These are phyloP conservation scores for Nematocida ausubeli DNA, from an alignment of 371 early-diverging fungal species.

Conservation along the genomic window DNA sequence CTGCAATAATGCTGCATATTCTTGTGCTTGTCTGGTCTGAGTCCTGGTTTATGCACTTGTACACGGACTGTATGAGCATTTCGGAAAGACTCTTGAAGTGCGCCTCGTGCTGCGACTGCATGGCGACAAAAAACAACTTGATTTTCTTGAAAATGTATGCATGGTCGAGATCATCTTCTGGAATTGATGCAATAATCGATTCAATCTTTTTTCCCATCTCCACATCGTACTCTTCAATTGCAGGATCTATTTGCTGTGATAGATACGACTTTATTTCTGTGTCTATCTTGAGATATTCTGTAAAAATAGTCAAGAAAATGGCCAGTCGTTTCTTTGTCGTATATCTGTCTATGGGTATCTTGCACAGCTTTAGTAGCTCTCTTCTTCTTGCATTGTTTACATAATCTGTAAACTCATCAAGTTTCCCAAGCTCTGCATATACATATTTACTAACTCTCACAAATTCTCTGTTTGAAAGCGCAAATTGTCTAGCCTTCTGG, in stretches of 20 bases:
- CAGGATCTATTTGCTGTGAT: constrained; percentile 27
- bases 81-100: constrained; percentile 21
- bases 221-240: constrained; percentile 39
- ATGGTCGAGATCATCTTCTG: neutral
- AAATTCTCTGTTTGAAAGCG: constrained; percentile 16
- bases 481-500: constrained; percentile 21
- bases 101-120: neutral
- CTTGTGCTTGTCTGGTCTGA: neutral
- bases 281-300: constrained; percentile 39
- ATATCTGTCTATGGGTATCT: neutral
- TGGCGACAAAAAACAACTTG: constrained; percentile 7
- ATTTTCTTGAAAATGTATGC: constrained; percentile 11
- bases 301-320: neutral
- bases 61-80: constrained; percentile 29
- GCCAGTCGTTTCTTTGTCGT: neutral
- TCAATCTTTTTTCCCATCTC: constrained; percentile 21
- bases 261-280: constrained; percentile 16
- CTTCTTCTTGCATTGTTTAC: constrained; percentile 38
- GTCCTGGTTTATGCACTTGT: constrained; percentile 20
- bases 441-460: constrained; percentile 33
- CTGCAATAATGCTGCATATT: neutral
- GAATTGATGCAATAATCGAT: neutral
- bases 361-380: constrained; percentile 41
- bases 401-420: constrained; percentile 36
- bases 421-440: constrained; percentile 6